phyloP scores from a whole-genome alignment of 192 early-diverging fungal genomes.

The Lunasporangiospora selenospora region DNA sequence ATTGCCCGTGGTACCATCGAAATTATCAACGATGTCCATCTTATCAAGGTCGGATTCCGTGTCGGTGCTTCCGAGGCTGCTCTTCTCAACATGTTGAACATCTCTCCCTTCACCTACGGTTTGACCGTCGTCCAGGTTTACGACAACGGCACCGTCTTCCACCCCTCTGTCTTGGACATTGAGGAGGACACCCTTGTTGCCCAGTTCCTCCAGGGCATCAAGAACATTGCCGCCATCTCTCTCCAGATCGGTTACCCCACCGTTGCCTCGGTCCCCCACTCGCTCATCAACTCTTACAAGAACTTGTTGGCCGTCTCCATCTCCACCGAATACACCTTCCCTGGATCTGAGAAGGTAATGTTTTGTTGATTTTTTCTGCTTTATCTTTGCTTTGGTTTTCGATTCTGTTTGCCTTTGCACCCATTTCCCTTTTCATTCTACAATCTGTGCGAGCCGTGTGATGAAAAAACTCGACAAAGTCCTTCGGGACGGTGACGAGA shows the following conservation, averaged over 20 bases:
- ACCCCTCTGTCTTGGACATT: conserved; percentile 89
- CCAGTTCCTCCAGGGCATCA: conserved; percentile 73
- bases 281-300: conserved; percentile 98
- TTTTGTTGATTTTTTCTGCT: conserved; percentile 9
- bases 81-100: conserved; percentile 99
- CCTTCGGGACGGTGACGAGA: conserved; percentile 47
- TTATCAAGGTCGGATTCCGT: conserved; percentile 89
- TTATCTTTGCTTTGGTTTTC: too few species aligned
- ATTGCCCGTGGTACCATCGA: conserved; percentile 99
- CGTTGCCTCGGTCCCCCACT: conserved; percentile 92
- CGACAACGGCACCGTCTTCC: conserved; percentile 91
- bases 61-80: conserved; percentile 99
- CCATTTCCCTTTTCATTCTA: neutral
- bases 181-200: conserved; percentile 72
- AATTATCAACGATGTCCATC: conserved; percentile 94
- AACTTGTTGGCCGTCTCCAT: conserved; percentile 91
- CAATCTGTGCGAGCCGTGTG: conserved; percentile 44
- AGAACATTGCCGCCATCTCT: conserved; percentile 83
- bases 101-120: conserved; percentile 99
- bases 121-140: conserved; percentile 92
- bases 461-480: conserved; percentile 51
- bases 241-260: conserved; percentile 79
- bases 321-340: conserved; percentile 90
- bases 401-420: too few species aligned
- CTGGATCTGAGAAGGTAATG: conserved; percentile 81